Evolutionary conservation across 352 stramenopile genomes (phyloP).

Genomic region (Aphanomyces astaci): DNA sequence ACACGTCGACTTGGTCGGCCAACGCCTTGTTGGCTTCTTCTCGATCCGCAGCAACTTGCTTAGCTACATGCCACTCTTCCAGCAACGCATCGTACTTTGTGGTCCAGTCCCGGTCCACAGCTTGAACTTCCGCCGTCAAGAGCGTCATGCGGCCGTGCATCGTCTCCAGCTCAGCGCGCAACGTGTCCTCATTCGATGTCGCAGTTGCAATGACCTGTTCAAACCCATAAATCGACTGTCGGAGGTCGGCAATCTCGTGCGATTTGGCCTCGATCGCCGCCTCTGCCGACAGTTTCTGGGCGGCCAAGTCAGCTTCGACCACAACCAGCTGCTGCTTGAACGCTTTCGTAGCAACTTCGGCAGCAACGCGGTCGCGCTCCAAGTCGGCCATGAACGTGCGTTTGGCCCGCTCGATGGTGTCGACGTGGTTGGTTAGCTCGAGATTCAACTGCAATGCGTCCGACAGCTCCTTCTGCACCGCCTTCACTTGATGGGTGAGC

Average conservation of each 20-base stretch:
- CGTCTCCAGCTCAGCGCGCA: neutral
- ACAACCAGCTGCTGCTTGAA: neutral
- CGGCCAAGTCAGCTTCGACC: neutral
- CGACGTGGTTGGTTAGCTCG: conserved; percentile 69
- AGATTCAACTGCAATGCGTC: conserved; percentile 78
- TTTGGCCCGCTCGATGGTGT: conserved; percentile 60
- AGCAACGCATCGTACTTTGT: neutral
- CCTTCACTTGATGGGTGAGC: conserved; percentile 62
- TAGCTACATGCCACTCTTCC: neutral
- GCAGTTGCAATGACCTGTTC: neutral
- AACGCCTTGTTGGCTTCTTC: neutral
- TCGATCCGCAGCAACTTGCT: neutral
- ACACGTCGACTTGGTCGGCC: neutral
- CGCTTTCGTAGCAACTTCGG: neutral
- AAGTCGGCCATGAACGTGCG: neutral
- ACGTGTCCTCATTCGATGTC: neutral
- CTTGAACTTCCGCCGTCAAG: neutral
- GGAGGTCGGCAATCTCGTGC: neutral
- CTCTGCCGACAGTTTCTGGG: neutral
- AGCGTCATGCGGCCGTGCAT: neutral
- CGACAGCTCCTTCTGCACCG: conserved; percentile 64
- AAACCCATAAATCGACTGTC: neutral
- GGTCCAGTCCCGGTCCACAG: neutral
- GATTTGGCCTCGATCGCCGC: neutral
- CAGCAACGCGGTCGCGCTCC: neutral